phyloP scores from a whole-genome alignment of 176 grass and related monocot species.

The Carex littledalei region DNA sequence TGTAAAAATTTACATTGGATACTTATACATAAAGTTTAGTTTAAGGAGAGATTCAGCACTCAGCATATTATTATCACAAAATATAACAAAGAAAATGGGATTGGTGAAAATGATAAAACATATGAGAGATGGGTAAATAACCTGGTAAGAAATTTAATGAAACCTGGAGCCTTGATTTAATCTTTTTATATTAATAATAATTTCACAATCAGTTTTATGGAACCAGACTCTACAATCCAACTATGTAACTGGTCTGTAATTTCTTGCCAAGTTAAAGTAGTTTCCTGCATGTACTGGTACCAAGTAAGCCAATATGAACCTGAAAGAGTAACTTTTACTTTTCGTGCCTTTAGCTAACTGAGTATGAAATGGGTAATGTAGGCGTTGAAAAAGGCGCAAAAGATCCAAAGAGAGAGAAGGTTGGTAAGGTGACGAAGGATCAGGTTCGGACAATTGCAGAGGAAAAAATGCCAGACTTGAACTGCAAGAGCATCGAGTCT shows the following conservation, averaged over 20 bases:
- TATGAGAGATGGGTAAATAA: background rate
- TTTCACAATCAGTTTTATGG: background rate
- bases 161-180: background rate
- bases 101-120: background rate
- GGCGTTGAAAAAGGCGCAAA: constrained; percentile 77
- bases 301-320: background rate
- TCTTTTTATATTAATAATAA: background rate
- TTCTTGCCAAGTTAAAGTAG: background rate
- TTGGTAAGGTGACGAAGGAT: constrained; percentile 70
- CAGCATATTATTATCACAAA: background rate
- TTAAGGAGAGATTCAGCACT: background rate
- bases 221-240: background rate
- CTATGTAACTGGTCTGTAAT: background rate
- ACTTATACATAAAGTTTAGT: background rate
- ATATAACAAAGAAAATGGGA: background rate
- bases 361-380: too few species aligned
- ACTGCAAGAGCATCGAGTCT: constrained; percentile 81
- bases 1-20: background rate
- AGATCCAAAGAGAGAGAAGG: constrained; percentile 56
- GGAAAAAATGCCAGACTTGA: constrained; percentile 85
- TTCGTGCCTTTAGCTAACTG: background rate
- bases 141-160: background rate
- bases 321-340: background rate
- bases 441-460: constrained; percentile 71
- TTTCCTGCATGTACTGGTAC: background rate